These are phyloP conservation scores for Hyphopichia buzzinii DNA, from an alignment of 1,139 yeast genomes.

Conservation along the genomic window DNA sequence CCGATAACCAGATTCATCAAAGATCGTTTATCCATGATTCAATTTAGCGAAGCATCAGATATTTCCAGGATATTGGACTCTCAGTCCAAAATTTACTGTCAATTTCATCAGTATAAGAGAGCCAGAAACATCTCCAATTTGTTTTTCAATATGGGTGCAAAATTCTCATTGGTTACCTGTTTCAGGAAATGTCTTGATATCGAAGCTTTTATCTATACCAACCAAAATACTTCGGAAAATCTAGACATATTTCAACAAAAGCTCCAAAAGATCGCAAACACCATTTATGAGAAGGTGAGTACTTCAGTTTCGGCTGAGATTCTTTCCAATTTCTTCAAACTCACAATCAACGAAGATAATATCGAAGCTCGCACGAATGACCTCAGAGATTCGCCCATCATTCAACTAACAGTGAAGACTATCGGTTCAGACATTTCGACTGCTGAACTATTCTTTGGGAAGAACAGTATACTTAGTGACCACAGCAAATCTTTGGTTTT, in stretches of 20 bases:
- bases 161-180: slow-evolving; percentile 5
- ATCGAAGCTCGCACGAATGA: too few species aligned
- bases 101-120: slow-evolving; percentile 25
- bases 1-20: background rate
- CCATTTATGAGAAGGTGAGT: background rate
- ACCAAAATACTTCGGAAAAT: slow-evolving; percentile 1
- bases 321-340: background rate
- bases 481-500: background rate
- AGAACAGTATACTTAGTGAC: background rate
- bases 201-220: slow-evolving; percentile 19
- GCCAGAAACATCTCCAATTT: slow-evolving; percentile 29
- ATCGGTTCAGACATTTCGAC: background rate
- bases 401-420: background rate
- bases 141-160: slow-evolving; percentile 17
- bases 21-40: background rate
- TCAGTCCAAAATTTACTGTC: slow-evolving; percentile 11
- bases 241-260: background rate
- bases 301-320: background rate
- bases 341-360: background rate
- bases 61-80: background rate
- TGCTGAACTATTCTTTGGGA: background rate
- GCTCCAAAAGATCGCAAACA: slow-evolving; percentile 3
- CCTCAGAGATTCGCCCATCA: background rate
- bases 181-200: slow-evolving; percentile 18
- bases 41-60: background rate